Percentiles rank a stretch among this genome's conserved stretches.
Evolutionary conservation across 306 rosid genomes (phyloP).

Genomic region (Bauhinia variegata): DNA sequence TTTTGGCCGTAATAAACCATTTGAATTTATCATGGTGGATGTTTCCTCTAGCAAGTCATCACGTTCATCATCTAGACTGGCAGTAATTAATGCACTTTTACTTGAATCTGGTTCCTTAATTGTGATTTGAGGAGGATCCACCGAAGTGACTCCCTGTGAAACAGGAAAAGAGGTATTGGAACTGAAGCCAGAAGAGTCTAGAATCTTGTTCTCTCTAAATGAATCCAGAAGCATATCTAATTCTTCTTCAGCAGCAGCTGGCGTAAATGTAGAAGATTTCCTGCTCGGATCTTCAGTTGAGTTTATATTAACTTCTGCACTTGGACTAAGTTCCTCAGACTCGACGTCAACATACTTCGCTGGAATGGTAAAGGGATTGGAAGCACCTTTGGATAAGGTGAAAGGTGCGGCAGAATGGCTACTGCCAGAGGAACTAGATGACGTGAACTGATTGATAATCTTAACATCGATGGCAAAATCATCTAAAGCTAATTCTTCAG

Average conservation of each 20-base stretch:
- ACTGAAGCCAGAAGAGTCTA: slow-evolving; percentile 31
- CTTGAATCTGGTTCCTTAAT: slow-evolving; percentile 43
- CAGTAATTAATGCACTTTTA: slow-evolving; percentile 24
- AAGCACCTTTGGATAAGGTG: slow-evolving; percentile 13
- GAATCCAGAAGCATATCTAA: slow-evolving; percentile 76
- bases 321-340: slow-evolving; percentile 26
- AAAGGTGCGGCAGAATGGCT: slow-evolving; percentile 23
- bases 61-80: slow-evolving; percentile 65
- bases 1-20: slow-evolving; percentile 29
- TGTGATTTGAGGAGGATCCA: slow-evolving; percentile 34
- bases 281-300: slow-evolving; percentile 34
- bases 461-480: slow-evolving; percentile 34
- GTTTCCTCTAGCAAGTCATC: slow-evolving; percentile 75
- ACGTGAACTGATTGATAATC: slow-evolving; percentile 30
- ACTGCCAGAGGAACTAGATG: slow-evolving; percentile 39
- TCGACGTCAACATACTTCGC: slow-evolving; percentile 25
- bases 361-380: slow-evolving; percentile 17
- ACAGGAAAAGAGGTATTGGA: slow-evolving; percentile 33
- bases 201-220: slow-evolving; percentile 47
- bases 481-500: slow-evolving; percentile 40
- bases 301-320: slow-evolving; percentile 30
- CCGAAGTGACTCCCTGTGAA: slow-evolving; percentile 39
- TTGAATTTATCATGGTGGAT: slow-evolving; percentile 44
- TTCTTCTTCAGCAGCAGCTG: slow-evolving; percentile 63
- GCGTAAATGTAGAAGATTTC: slow-evolving; percentile 46